phyloP scores from a whole-genome alignment of 495 filamentous ascomycete genomes.

The Neurospora sp. region DNA sequence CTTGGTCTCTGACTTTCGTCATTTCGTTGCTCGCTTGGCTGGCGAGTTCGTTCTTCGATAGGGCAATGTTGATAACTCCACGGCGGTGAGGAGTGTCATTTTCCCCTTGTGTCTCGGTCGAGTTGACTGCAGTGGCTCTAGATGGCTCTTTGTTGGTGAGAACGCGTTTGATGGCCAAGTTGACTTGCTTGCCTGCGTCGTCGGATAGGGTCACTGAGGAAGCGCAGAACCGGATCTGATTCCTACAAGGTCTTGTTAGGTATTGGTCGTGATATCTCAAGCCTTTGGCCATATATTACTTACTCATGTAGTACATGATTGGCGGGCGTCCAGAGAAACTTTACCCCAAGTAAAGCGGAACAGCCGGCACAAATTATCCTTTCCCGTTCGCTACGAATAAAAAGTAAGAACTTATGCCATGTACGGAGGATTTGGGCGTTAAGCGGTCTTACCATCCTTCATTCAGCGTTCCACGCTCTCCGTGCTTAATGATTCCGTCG shows the following conservation, averaged over 20 bases:
- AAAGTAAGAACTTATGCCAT: too few species aligned
- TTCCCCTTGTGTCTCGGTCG: not conserved
- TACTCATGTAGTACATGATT: slow-evolving; percentile 30
- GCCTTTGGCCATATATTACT: not conserved
- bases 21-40: too few species aligned
- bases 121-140: not conserved
- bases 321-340: slow-evolving; percentile 19
- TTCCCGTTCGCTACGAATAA: too few species aligned
- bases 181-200: slow-evolving; percentile 2
- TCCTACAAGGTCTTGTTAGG: slow-evolving; percentile 8
- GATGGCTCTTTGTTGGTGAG: slow-evolving; percentile 15
- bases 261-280: accelerated
- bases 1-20: too few species aligned
- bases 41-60: slow-evolving; percentile 17
- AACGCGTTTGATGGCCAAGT: too few species aligned
- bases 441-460: too few species aligned
- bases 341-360: slow-evolving; percentile 16
- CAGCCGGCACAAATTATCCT: too few species aligned
- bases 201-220: slow-evolving; percentile 12
- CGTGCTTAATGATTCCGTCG: too few species aligned
- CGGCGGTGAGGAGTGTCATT: not conserved
- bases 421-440: too few species aligned
- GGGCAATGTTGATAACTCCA: slow-evolving; percentile 3
- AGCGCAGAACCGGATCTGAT: slow-evolving; percentile 17
- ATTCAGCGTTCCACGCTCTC: too few species aligned